These are phyloP conservation scores for Diaporthe sp. DNA, from an alignment of 2,329 filamentous ascomycete genomes.

Conservation along the genomic window DNA sequence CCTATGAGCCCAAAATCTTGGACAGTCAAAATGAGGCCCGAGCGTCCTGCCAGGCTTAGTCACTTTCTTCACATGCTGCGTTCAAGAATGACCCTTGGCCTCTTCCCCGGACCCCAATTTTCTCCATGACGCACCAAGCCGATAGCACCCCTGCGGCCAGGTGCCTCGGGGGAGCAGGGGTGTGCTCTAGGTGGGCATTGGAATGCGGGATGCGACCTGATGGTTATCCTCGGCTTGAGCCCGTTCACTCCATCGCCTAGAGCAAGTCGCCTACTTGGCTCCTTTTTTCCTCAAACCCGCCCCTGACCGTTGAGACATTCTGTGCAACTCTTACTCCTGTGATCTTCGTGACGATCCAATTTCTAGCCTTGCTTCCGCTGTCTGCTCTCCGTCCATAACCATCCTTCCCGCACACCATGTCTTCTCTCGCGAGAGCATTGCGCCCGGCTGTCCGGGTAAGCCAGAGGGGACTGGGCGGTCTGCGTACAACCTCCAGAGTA, in stretches of 20 bases:
- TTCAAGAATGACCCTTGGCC: conserved; percentile 10
- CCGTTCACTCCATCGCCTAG: neutral
- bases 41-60: conserved; percentile 33
- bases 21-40: conserved; percentile 16
- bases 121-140: conserved; percentile 38
- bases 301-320: neutral
- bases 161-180: conserved; percentile 12
- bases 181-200: conserved; percentile 1
- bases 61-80: conserved; percentile 39
- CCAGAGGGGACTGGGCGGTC: conserved; percentile 52
- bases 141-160: conserved; percentile 25
- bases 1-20: conserved; percentile 35
- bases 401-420: conserved; percentile 53
- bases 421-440: conserved; percentile 64
- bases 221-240: conserved; percentile 50
- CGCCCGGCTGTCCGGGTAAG: conserved; percentile 66
- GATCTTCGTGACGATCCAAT: neutral
- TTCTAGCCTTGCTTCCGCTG: neutral
- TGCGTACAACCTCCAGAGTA: conserved; percentile 47
- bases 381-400: neutral
- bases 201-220: conserved; percentile 34
- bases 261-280: neutral
- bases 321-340: neutral
- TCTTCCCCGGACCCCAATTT: conserved; percentile 37
- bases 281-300: neutral